Evolutionary conservation across 768 basidiomycete species (phyloP).

Genomic region (Auricularia cornea): DNA sequence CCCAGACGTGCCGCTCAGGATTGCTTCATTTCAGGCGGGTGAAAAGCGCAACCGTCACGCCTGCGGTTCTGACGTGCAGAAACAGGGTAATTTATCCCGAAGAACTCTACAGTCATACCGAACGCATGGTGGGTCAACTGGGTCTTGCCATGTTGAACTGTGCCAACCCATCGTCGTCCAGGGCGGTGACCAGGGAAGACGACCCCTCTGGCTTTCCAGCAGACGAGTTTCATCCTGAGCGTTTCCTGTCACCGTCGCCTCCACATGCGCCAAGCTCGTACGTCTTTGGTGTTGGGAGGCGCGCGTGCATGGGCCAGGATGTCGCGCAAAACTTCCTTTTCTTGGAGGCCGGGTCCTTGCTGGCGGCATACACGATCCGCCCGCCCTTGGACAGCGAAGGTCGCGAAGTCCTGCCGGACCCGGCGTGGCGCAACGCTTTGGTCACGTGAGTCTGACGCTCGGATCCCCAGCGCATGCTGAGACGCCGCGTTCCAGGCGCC

Average conservation of each 20-base stretch:
- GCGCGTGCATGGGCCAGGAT: neutral
- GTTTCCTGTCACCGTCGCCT: neutral
- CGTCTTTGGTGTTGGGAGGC: constrained; percentile 1
- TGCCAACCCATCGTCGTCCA: neutral
- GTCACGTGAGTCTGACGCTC: neutral
- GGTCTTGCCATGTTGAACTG: too few species aligned
- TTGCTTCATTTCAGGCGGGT: neutral
- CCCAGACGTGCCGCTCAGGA: constrained; percentile 1
- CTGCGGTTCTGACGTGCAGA: constrained; percentile 3
- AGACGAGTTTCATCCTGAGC: constrained; percentile 1
- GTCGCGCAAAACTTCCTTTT: neutral
- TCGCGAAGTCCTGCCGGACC: neutral
- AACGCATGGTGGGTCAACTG: constrained; percentile 13
- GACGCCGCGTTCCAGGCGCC: neutral
- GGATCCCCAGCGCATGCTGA: neutral
- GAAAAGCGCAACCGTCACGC: neutral
- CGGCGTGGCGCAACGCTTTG: neutral
- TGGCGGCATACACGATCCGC: neutral
- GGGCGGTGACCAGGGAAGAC: neutral
- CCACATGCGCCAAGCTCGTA: neutral
- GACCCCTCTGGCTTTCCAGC: neutral
- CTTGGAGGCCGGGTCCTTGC: neutral
- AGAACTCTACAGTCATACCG: constrained; percentile 7
- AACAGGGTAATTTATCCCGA: constrained; percentile 10
- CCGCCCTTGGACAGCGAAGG: neutral